Evolutionary conservation across 805 yeast genomes (phyloP), one percentile per base, ranked within the genome.

Genomic region (Monosporozyma solicola): DNA sequence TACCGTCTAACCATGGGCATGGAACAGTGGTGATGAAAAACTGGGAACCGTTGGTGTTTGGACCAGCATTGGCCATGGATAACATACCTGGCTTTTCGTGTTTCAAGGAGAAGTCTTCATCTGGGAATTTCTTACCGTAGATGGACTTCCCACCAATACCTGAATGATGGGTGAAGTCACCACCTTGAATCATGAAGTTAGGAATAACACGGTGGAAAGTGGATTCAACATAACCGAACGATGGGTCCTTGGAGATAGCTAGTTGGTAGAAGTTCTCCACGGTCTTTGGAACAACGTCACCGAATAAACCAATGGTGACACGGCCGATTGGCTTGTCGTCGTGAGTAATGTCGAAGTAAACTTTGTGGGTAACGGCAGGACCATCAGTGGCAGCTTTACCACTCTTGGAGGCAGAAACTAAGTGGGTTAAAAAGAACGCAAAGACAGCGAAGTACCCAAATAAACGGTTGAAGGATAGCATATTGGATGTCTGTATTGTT

Each of bases 1-100:
- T 82, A 59, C 95, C 94, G 66, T 94, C 89, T 66, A 94, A 80
- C 98, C 99, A 94, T 49, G 84, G 74, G 53, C 97, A 88, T 37
- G 80, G 78, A 24, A 86, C 96, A 29, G 97, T 91, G 50, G 71
- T 67, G 74, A 94, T 85, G 79, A 91, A 91, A 69, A 91, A 91
- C 73, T 90, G 97, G 39, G 96, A 89, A 22, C 97, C 97, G 69
- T 90, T 90, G 71, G 91, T 84, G 72, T 84, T 75, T 57, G 67
- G 80, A 59, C 92, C 92, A 33, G 89, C 83, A 63, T 85, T 85
- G 60, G 92, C 92, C 92, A 85, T 85, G 2, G 88, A 83, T 61
- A 85, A 68, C 62, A 79, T 71, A 67, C 85, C 87, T 54, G 85
- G 83, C 62, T 80, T 80, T 67, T 79, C 82, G 67, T 85, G 90